Percentiles rank a stretch among this genome's conserved stretches.
Evolutionary conservation across 768 basidiomycete genomes (phyloP).

Genomic region (Lentinula sp.): DNA sequence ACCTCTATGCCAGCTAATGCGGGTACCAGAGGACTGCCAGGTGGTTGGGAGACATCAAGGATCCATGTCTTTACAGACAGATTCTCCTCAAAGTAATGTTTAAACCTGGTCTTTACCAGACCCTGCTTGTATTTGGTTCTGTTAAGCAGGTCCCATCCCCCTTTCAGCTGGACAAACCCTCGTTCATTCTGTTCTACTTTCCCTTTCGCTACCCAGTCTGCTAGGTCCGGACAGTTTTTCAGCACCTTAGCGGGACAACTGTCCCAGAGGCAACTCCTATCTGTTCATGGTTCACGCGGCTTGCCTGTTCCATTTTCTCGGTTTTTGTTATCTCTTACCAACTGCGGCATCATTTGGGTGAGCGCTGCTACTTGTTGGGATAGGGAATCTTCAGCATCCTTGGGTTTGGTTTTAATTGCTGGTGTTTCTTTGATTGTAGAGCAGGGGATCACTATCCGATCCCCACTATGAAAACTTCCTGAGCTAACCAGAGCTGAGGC

Average conservation of each 20-base stretch:
- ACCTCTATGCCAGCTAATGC: background rate
- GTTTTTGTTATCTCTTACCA: background rate
- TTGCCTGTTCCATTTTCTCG: background rate
- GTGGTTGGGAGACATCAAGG: background rate
- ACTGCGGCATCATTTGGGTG: background rate
- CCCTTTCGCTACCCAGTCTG: background rate
- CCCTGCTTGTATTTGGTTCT: background rate
- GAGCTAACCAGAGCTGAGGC: background rate
- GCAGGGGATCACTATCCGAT: background rate
- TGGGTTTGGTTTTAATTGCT: background rate
- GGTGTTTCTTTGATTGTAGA: background rate
- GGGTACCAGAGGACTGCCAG: too few species aligned
- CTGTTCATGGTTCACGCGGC: background rate
- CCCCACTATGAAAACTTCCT: background rate
- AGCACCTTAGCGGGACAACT: background rate
- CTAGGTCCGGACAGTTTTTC: background rate
- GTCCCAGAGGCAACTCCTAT: background rate
- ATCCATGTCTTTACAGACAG: background rate
- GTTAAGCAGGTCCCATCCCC: background rate
- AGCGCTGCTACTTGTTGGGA: background rate
- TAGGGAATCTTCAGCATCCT: background rate
- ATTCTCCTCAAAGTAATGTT: background rate
- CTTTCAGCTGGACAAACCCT: background rate
- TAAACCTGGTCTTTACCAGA: background rate
- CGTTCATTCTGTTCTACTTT: background rate